Base-by-base conservation (phyloP, 352 stramenopile genomes). In the Globisporangium cederbergense region DNA sequence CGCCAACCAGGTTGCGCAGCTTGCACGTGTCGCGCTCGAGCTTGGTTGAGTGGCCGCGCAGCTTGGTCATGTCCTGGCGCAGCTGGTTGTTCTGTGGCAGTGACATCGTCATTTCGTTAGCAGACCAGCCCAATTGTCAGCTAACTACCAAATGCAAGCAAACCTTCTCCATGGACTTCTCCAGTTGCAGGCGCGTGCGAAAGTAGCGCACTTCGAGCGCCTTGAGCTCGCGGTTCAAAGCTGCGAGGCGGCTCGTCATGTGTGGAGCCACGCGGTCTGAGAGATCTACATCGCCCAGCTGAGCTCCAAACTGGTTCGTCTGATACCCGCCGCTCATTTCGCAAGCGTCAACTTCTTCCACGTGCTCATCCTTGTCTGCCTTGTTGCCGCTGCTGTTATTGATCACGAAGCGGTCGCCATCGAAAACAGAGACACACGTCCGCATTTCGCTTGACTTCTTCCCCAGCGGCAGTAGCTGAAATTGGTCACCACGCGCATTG, bases 171-270 rank as follows among this genome's bases (percentile, higher is more conserved):
- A 71, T 75, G 2, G 75, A 66, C 51, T 91, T 93, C 50, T 95
- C 86, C 14, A 93, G 68, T 32, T 79, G 75, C 32, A 89, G 59
- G 9, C 86, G 82, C 40, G 79, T 95, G 60, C 83, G 82, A 43
- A 92, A 92, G 71, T 89, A 95, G 11, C 86, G 75, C 18, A 82
- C 79, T 58, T 95, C 86, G 7, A 95, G 68, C 20, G 71, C 79
- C 38, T 89, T 91, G 22, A 93, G 67, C 57, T 95, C 82, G 7
- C 82, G 77, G 9, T 86, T 92, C 0, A 95, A 69, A 7, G 68
- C 64, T 5, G 81, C 83, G 11, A 93, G 74, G 13, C 80, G 73
- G 54, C 86, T 94, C 57, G 67, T 81, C 14, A 71, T 57, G n/a
- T 76, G 61, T 46, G 75, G 66, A 63, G 74, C 71, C 34, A 73